Evolutionary conservation across 2,329 filamentous ascomycete genomes (phyloP).

Genomic region (Talaromyces verruculosus): DNA sequence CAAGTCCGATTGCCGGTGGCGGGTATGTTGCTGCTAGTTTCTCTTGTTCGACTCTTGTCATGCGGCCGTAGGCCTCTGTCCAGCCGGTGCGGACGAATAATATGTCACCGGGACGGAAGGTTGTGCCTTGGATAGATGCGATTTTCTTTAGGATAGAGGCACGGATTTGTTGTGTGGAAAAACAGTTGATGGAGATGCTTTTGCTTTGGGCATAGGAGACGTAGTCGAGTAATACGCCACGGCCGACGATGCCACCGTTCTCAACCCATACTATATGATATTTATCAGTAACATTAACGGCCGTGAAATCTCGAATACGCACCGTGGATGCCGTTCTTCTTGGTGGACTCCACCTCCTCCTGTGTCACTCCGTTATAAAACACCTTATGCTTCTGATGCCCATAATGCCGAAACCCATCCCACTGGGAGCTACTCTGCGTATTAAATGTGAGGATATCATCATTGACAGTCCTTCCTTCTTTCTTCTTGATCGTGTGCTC

Average conservation of each 20-base stretch:
- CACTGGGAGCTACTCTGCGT: slow-evolving; percentile 54
- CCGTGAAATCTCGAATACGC: too few relatives aligned
- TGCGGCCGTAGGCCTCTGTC: slow-evolving; percentile 44
- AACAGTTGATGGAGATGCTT: slow-evolving; percentile 41
- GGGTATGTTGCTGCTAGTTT: slow-evolving; percentile 33
- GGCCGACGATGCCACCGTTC: slow-evolving; percentile 30
- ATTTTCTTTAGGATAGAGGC: slow-evolving; percentile 44
- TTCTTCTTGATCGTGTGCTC: too few relatives aligned
- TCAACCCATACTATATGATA: slow-evolving; percentile 37
- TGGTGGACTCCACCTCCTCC: slow-evolving; percentile 32
- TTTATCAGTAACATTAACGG: too few relatives aligned
- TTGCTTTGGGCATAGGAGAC: slow-evolving; percentile 44
- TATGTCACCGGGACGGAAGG: slow-evolving; percentile 54
- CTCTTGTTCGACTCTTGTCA: slow-evolving; percentile 39
- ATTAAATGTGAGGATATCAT: too few relatives aligned
- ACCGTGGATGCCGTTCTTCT: slow-evolving; percentile 34
- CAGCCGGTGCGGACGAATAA: slow-evolving; percentile 58
- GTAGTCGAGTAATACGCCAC: slow-evolving; percentile 52
- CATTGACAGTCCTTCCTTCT: too few relatives aligned
- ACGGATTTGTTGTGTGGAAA: slow-evolving; percentile 30
- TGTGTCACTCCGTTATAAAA: slow-evolving; percentile 43
- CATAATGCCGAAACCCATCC: slow-evolving; percentile 42
- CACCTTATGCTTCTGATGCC: slow-evolving; percentile 37
- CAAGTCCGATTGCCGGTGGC: slow-evolving; percentile 47
- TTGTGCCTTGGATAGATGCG: slow-evolving; percentile 44